These are phyloP conservation scores for Yamadazyma songkhlaensis DNA, from an alignment of 1,139 yeast genomes.

Conservation along the genomic window DNA sequence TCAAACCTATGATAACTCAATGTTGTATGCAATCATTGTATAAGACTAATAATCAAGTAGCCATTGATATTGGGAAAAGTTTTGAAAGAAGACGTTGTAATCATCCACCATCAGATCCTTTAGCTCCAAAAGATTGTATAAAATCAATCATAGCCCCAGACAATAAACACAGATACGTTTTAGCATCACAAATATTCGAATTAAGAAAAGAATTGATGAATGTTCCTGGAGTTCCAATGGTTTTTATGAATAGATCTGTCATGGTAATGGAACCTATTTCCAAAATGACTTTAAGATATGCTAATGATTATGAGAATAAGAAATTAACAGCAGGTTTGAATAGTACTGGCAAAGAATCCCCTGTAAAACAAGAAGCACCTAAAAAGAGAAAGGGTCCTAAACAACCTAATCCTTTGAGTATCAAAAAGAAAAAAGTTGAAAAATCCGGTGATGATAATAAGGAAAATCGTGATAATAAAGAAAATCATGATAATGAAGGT, in stretches of 20 bases:
- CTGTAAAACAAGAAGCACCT: conserved; percentile 16
- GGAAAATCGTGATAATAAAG: conserved; percentile 3
- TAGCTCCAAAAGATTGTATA: conserved; percentile 74
- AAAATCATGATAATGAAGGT: conserved; percentile 11
- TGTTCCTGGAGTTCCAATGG: conserved; percentile 86
- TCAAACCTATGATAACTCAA: conserved; percentile 94
- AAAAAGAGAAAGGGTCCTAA: conserved; percentile 70
- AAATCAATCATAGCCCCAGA: conserved; percentile 64
- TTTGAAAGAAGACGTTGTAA: conserved; percentile 74
- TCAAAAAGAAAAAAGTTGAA: conserved; percentile 59
- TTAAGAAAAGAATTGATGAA: conserved; percentile 66
- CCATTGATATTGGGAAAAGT: conserved; percentile 74
- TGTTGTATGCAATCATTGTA: conserved; percentile 90
- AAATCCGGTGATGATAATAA: conserved; percentile 7
- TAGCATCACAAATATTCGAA: conserved; percentile 76
- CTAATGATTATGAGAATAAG: conserved; percentile 53
- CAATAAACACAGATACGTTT: conserved; percentile 86
- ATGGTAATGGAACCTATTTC: conserved; percentile 96
- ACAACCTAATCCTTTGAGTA: conserved; percentile 80
- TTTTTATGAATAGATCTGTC: conserved; percentile 85
- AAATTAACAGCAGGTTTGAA: conserved; percentile 81
- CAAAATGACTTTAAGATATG: conserved; percentile 58
- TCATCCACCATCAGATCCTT: conserved; percentile 59
- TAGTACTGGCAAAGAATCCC: conserved; percentile 32
- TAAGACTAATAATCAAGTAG: conserved; percentile 63